Conservation (phyloP, 108 stramenopile genomes). For the Bacterosira constricta region DNA sequence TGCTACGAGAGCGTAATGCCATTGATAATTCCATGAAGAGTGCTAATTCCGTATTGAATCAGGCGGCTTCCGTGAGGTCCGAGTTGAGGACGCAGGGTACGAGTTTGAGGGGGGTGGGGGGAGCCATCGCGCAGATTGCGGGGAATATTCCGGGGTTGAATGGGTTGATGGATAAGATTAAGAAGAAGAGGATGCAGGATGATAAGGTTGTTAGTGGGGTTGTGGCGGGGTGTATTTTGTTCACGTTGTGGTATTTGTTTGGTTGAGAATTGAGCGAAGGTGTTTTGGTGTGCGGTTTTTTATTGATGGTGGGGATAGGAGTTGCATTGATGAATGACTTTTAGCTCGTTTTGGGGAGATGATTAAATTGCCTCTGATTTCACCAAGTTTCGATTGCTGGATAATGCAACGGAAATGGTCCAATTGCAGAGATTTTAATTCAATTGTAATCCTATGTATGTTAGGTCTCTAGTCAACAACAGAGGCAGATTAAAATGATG, state of each 20-base stretch:
- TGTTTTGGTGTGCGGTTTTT: no score
- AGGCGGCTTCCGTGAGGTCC: slow-evolving; percentile 68
- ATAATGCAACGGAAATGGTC: no score
- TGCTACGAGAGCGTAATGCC: slow-evolving; percentile 80
- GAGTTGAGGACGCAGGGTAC: slow-evolving; percentile 72
- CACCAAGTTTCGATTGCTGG: no score
- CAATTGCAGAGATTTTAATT: no score
- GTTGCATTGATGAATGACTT: no score
- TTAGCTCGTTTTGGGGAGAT: no score
- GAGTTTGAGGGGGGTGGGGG: slow-evolving; percentile 58
- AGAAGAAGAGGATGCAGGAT: slow-evolving; percentile 73
- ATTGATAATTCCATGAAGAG: slow-evolving; percentile 77
- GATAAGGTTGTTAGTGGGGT: slow-evolving; percentile 85
- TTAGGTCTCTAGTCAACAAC: no score
- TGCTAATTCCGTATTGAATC: slow-evolving; percentile 63
- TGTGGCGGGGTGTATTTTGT: slow-evolving; percentile 84
- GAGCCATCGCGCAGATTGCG: slow-evolving; percentile 64
- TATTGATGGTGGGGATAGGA: no score
- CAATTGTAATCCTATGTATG: no score
- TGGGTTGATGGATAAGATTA: slow-evolving; percentile 73
- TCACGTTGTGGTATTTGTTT: slow-evolving; percentile 89
- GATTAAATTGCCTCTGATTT: no score
- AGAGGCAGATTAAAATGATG: no score
- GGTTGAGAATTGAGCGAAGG: no score
- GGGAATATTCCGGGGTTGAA: slow-evolving; percentile 85